phyloP scores from a whole-genome alignment of 139 green algal genomes.

The Nannochloris sp. region DNA sequence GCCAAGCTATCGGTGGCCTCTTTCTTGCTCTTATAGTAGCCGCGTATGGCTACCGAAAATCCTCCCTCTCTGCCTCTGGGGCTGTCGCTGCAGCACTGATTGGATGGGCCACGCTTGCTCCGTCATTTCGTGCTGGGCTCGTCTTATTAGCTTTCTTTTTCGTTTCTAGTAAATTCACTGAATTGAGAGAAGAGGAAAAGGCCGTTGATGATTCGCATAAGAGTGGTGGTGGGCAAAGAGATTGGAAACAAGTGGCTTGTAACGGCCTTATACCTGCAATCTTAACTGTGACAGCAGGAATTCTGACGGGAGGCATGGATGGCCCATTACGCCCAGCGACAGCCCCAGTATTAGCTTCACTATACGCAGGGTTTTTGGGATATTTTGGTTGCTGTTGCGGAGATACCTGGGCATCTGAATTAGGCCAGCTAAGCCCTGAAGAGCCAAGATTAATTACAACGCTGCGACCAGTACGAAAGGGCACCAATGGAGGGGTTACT shows the following conservation, averaged over 20 bases:
- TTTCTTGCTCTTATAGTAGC: constrained; percentile 1
- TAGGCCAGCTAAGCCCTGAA: constrained; percentile 64
- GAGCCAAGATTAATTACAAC: constrained; percentile 79
- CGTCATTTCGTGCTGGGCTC: constrained; percentile 52
- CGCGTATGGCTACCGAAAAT: constrained; percentile 4
- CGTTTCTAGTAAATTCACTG: constrained; percentile 57
- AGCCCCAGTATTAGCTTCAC: background rate
- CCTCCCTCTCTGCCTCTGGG: constrained; percentile 19
- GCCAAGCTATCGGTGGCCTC: constrained; percentile 9
- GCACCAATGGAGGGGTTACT: constrained; percentile 84
- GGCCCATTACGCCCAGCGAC: background rate
- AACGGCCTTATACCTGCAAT: constrained; percentile 32
- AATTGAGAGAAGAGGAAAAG: constrained; percentile 68
- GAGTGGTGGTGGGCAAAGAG: constrained; percentile 58
- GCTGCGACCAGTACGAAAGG: constrained; percentile 52
- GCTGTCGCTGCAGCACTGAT: constrained; percentile 33
- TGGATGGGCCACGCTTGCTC: constrained; percentile 49
- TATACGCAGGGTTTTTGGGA: constrained; percentile 51
- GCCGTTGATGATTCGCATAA: constrained; percentile 63
- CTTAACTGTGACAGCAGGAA: constrained; percentile 8
- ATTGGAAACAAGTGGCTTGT: constrained; percentile 64
- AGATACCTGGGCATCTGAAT: constrained; percentile 89
- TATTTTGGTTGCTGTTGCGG: constrained; percentile 87
- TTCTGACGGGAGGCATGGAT: constrained; percentile 17
- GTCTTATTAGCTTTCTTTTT: constrained; percentile 80